These are phyloP conservation scores for grape (Vitis vinifera) DNA, from an alignment of 164 flowering plant genomes.

Conservation along the genomic window DNA sequence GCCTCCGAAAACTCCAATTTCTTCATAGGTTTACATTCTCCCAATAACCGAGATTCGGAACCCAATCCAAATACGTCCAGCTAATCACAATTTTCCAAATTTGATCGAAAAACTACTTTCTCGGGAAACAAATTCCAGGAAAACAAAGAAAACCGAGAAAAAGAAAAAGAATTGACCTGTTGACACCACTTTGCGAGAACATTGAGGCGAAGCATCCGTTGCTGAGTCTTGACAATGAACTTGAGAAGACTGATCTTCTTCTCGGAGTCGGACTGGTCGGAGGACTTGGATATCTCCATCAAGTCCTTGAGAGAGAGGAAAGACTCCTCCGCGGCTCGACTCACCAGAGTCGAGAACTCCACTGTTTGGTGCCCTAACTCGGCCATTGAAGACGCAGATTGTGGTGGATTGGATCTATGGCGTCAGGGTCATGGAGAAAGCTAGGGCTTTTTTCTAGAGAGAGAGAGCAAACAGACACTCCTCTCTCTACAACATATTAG, in stretches of 20 bases:
- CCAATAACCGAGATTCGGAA: no score
- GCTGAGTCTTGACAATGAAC: constrained; percentile 81
- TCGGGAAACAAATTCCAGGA: no score
- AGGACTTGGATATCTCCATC: constrained; percentile 68
- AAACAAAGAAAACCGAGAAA: no score
- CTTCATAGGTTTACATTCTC: no score
- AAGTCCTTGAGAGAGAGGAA: constrained; percentile 73
- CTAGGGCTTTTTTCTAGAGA: constrained; percentile 13
- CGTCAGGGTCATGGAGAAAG: constrained; percentile 1
- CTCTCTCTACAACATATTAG: no score
- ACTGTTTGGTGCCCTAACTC: constrained; percentile 90
- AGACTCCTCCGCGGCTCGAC: constrained; percentile 86
- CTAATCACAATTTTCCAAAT: not conserved
- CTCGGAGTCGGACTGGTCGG: constrained; percentile 72
- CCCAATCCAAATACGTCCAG: not conserved
- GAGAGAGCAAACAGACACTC: no score
- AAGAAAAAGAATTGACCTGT: constrained; percentile 47
- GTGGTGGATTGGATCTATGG: constrained; percentile 5
- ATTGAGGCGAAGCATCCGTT: constrained; percentile 93
- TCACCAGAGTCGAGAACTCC: constrained; percentile 75
- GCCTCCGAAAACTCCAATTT: no score
- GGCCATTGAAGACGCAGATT: constrained; percentile 47
- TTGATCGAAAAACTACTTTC: no score
- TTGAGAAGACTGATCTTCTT: constrained; percentile 84
- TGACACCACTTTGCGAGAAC: constrained; percentile 96